A percentile compares a stretch with the other conserved stretches of the same genome.
phyloP scores from a whole-genome alignment of 2,329 filamentous ascomycete species.

The Septoria linicola region DNA sequence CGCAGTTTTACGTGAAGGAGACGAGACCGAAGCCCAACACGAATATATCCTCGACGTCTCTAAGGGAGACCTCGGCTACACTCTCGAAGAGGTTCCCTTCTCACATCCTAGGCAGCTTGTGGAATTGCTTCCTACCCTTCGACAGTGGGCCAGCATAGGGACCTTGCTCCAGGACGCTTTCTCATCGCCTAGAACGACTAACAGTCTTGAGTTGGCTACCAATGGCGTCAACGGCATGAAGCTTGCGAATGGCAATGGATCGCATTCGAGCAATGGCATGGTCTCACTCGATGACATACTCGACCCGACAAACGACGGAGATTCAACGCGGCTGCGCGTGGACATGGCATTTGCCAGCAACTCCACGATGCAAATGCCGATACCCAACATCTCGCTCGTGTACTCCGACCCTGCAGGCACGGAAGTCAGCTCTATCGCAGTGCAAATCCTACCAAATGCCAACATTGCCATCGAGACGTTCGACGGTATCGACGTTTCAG shows the following conservation, averaged over 20 bases:
- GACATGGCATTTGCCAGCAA: constrained; percentile 34
- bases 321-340: constrained; percentile 26
- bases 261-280: background rate
- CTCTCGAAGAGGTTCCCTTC: constrained; percentile 68
- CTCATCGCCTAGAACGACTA: background rate
- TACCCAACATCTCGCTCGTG: constrained; percentile 32
- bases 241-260: background rate
- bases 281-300: constrained; percentile 12
- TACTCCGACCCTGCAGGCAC: constrained; percentile 48
- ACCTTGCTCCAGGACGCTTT: constrained; percentile 54
- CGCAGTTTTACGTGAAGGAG: constrained; percentile 12
- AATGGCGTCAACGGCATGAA: background rate
- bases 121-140: constrained; percentile 68
- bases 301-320: background rate
- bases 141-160: constrained; percentile 72
- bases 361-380: constrained; percentile 24
- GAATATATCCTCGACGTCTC: constrained; percentile 66
- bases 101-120: constrained; percentile 75
- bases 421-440: constrained; percentile 41
- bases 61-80: constrained; percentile 69
- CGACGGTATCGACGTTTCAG: constrained; percentile 11
- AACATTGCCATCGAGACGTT: constrained; percentile 19
- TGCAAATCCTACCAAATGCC: constrained; percentile 23
- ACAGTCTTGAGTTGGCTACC: background rate
- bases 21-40: constrained; percentile 37